Percentiles rank a stretch among this genome's conserved stretches.
These are phyloP conservation scores for Populus hybrid DNA, from an alignment of 441 rosid species.

Conservation along the genomic window DNA sequence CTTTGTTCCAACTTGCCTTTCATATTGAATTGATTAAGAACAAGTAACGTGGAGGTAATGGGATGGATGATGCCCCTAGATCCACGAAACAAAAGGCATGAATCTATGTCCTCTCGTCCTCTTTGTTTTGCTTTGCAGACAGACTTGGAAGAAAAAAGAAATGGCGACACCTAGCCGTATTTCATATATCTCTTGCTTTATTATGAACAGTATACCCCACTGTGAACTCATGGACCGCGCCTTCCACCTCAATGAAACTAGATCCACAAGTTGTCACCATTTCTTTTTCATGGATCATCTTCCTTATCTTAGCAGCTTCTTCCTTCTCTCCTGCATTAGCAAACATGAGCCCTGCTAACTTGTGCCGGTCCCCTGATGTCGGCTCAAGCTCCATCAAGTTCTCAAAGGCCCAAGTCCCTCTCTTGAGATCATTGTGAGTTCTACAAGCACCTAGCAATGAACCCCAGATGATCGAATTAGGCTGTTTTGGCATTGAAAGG, in stretches of 20 bases:
- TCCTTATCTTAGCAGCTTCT: slow-evolving; percentile 10
- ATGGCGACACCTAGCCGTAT: too few species aligned
- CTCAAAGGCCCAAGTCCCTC: slow-evolving; percentile 8
- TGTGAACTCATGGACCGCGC: slow-evolving; percentile 5
- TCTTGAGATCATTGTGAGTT: slow-evolving; percentile 5
- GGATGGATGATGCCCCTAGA: neutral
- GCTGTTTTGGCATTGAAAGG: slow-evolving; percentile 11
- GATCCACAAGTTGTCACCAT: slow-evolving; percentile 10
- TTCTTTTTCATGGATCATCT: slow-evolving; percentile 1
- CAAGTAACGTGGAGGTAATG: too few species aligned
- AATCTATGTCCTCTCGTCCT: too few species aligned
- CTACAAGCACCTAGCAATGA: slow-evolving; percentile 13
- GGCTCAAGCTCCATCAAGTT: slow-evolving; percentile 13
- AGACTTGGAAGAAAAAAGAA: neutral
- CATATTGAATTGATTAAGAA: too few species aligned
- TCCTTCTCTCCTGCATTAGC: slow-evolving; percentile 12
- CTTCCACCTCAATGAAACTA: slow-evolving; percentile 11
- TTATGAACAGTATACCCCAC: neutral
- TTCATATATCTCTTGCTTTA: neutral
- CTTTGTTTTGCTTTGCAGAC: too few species aligned
- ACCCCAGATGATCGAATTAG: slow-evolving; percentile 13
- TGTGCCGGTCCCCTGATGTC: slow-evolving; percentile 8
- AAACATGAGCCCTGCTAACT: slow-evolving; percentile 5
- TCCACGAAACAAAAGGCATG: too few species aligned
- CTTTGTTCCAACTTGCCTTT: too few species aligned